These are phyloP conservation scores for Monosporascus sp. DNA, from an alignment of 2,329 filamentous ascomycete genomes.

Conservation along the genomic window DNA sequence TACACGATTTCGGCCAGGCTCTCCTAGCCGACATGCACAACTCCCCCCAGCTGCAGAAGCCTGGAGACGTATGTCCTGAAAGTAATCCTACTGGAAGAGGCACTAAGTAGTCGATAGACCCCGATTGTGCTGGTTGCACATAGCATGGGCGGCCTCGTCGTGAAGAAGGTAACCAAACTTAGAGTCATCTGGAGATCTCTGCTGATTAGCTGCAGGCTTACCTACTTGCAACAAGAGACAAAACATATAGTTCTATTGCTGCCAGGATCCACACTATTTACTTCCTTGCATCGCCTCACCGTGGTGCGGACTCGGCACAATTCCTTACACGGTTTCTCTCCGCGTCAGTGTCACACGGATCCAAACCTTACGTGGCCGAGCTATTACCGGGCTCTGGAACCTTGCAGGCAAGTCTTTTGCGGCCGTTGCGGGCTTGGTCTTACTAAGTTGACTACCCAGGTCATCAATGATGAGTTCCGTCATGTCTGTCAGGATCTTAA, in stretches of 20 bases:
- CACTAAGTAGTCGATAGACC: conserved; percentile 3
- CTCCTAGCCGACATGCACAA: conserved; percentile 14
- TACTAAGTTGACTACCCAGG: too few relatives aligned
- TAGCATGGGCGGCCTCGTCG: conserved; percentile 18
- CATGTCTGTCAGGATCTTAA: conserved; percentile 16
- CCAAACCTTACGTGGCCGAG: conserved; percentile 21
- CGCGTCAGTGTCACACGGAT: conserved; percentile 8
- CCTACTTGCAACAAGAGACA: conserved; percentile 12
- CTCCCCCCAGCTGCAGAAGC: conserved; percentile 11
- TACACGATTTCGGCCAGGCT: conserved; percentile 15
- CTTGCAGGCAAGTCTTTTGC: not conserved
- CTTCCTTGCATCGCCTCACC: conserved; percentile 26
- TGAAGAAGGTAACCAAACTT: conserved; percentile 10
- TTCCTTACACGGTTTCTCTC: conserved; percentile 13
- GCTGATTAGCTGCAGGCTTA: conserved; percentile 8
- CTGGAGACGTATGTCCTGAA: conserved; percentile 5
- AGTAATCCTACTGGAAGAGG: too few relatives aligned
- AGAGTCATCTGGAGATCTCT: too few relatives aligned
- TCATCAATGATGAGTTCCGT: conserved; percentile 26
- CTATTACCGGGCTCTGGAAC: conserved; percentile 10
- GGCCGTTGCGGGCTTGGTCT: too few relatives aligned
- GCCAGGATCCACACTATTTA: conserved; percentile 20
- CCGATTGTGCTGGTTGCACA: conserved; percentile 16
- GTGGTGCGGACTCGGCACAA: conserved; percentile 16
- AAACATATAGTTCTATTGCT: conserved; percentile 12